A percentile compares a stretch with the other conserved stretches of the same genome.
These are phyloP conservation scores for Closterium sp. DNA, from an alignment of 139 green algal species.

Conservation along the genomic window DNA sequence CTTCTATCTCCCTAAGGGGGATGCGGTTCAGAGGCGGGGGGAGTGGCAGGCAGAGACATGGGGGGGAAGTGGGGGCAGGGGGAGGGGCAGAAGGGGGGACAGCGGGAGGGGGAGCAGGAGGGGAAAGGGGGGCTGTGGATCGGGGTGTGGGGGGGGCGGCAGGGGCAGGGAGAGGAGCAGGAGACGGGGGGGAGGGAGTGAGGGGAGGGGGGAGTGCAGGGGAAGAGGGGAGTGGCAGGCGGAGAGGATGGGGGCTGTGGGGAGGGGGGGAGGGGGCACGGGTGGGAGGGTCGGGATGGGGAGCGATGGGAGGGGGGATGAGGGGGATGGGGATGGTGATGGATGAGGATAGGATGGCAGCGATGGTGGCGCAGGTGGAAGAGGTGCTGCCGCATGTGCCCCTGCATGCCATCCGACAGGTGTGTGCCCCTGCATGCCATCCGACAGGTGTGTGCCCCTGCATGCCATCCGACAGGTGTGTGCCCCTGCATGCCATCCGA, in stretches of 20 bases:
- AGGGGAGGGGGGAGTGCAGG: neutral
- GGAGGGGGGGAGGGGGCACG: neutral
- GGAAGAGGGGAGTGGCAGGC: too few relatives aligned
- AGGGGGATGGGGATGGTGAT: too few relatives aligned
- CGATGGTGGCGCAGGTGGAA: constrained; percentile 15
- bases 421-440: constrained; percentile 16
- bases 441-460: constrained; percentile 23
- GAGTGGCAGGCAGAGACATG: neutral
- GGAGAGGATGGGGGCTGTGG: too few relatives aligned
- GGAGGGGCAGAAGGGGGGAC: too few relatives aligned
- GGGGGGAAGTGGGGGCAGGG: too few relatives aligned
- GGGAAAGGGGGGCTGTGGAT: neutral
- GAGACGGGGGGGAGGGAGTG: neutral
- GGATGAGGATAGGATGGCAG: too few relatives aligned
- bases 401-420: constrained; percentile 12
- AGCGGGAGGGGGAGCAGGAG: too few relatives aligned
- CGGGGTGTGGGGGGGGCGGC: neutral
- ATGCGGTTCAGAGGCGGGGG: constrained; percentile 17
- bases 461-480: constrained; percentile 19
- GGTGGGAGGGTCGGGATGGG: neutral
- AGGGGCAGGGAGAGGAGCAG: neutral
- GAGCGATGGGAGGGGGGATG: too few relatives aligned
- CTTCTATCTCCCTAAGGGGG: too few relatives aligned
- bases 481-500: constrained; percentile 7
- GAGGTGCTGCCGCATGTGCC: constrained; percentile 23